Percentiles rank a stretch among this genome's conserved stretches.
Conservation (phyloP, 2,329 filamentous ascomycete species). For the Sclerotinia spermophila region DNA sequence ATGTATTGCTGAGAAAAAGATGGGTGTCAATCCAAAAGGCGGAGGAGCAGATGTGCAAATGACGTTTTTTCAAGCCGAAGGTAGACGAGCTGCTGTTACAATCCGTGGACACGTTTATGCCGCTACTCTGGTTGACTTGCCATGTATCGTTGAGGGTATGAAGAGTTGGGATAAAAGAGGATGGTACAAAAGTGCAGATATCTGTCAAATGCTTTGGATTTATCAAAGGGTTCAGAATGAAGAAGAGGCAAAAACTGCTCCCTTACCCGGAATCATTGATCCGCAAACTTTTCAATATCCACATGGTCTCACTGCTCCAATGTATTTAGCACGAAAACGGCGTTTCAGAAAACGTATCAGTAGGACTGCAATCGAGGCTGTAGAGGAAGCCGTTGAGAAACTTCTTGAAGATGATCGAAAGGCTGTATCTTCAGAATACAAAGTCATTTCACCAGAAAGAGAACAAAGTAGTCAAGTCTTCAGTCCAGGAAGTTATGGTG, state of each 20-base stretch:
- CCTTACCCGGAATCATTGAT: conserved; percentile 34
- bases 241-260: conserved; percentile 43
- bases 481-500: conserved; percentile 26
- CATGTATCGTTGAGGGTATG: conserved; percentile 67
- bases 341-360: conserved; percentile 56
- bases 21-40: conserved; percentile 59
- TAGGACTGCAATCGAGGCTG: conserved; percentile 53
- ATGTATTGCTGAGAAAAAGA: conserved; percentile 70
- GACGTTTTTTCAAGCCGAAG: conserved; percentile 69
- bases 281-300: conserved; percentile 40
- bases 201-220: conserved; percentile 71
- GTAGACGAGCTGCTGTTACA: conserved; percentile 57
- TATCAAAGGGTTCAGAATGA: conserved; percentile 55
- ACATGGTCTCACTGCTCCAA: conserved; percentile 57
- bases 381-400: conserved; percentile 53
- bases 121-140: conserved; percentile 64
- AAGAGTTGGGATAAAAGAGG: conserved; percentile 71
- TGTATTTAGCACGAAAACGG: conserved; percentile 55
- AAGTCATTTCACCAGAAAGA: conserved; percentile 41
- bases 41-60: conserved; percentile 76
- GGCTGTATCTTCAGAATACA: conserved; percentile 41
- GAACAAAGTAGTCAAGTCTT: conserved; percentile 31
- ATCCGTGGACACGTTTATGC: conserved; percentile 60
- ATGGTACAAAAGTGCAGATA: conserved; percentile 70
- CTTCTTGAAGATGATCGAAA: conserved; percentile 47